Evolutionary conservation across 2,329 filamentous ascomycete species (phyloP), one percentile per base, ranked within the genome.

Genomic region (Aspergillus calidoustus): DNA sequence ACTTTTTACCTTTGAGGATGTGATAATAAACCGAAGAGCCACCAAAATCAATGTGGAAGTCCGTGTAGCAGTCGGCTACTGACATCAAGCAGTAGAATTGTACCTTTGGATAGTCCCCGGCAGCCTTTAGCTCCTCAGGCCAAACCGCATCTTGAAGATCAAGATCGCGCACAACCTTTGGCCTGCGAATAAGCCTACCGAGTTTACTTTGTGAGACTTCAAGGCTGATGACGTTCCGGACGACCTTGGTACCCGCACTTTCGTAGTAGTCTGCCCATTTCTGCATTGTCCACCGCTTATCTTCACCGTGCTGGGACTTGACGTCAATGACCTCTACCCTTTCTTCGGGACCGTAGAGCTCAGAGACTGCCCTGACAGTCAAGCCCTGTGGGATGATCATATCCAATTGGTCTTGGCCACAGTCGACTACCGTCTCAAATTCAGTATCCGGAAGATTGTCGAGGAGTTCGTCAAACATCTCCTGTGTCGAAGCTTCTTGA

Each of bases 41-140:
- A 41, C 87, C 88, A 74, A 90, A 90, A 70, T 90, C 88, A 70
- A 90, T 88, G 74, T 90, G 88, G 67, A 90, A 90, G 72, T 90
- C 88, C 22, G 88, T 90, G 66, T 89, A 90, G 73, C 87, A 89
- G 73, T 90, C 87, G 13, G 87, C 86, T 23, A 89, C 87, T 5
- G 88, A 90, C 88, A 90, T 90, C 41, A 90, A 77, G 70, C 86
- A 88, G 76, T 89, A 89, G 69, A 88, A 89, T 62, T 89, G 87
- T 7, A 90, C 88, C 61, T 87, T 85, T 7, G 87, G 86, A 59
- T 82, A 86, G 57, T 87, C 82, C 31, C 82, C 81, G 64, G 84
- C 82, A 52, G 84, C 83, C 69, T 81, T 74, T n/a, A 81, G 68
- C 51, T 83, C 81, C 11, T 76, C 70, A 28, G 82, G 81, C 82